Percentiles rank a stretch among this genome's conserved stretches.
Evolutionary conservation across 306 rosid species (phyloP).

Genomic region (Quercus ilex): DNA sequence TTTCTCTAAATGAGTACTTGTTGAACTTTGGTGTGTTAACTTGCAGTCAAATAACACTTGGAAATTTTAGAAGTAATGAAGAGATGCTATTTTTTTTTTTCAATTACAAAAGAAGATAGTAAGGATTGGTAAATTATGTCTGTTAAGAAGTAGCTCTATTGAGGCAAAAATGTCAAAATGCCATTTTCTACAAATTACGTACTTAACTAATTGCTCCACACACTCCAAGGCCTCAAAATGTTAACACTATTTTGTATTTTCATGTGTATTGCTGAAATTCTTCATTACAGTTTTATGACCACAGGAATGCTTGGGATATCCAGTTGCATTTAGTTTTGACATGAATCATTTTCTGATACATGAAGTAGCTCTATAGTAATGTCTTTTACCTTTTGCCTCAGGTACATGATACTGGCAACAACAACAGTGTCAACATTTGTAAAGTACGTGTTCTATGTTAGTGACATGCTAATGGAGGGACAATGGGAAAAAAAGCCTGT

Average conservation of each 20-base stretch:
- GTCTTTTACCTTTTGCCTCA: conserved; percentile 36
- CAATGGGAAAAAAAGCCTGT: conserved; percentile 98
- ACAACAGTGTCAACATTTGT: conserved; percentile 85
- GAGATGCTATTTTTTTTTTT: neutral
- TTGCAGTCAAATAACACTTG: neutral
- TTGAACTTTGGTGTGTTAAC: neutral
- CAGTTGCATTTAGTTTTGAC: neutral
- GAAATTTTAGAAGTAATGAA: neutral
- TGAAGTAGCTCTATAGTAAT: conserved; percentile 2
- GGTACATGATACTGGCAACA: conserved; percentile 99
- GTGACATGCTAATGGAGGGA: conserved; percentile 96
- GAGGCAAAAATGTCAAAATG: neutral
- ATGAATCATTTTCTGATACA: neutral
- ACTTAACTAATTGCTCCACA: neutral
- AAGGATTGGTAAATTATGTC: neutral
- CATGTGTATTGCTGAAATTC: neutral
- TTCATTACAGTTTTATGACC: neutral
- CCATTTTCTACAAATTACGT: neutral
- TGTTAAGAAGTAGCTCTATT: neutral
- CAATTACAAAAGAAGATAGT: neutral
- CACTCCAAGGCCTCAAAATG: neutral
- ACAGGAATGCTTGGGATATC: neutral
- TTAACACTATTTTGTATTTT: neutral
- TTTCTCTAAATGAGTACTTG: neutral
- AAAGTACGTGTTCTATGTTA: conserved; percentile 86